Evolutionary conservation across 2,329 filamentous ascomycete species (phyloP).

Genomic region (Hymenoscyphus infarciens): DNA sequence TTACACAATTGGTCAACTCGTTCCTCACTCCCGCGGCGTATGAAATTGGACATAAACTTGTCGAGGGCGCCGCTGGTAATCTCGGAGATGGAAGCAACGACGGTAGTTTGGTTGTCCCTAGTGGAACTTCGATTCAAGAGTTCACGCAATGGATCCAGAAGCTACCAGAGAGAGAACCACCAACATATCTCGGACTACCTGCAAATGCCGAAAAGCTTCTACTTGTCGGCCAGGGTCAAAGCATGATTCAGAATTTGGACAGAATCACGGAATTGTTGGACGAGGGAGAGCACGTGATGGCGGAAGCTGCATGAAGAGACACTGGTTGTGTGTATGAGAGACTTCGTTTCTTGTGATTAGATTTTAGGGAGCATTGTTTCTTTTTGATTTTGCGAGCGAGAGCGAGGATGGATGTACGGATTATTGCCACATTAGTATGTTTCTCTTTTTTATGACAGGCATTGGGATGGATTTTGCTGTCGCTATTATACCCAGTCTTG

Average conservation of each 20-base stretch:
- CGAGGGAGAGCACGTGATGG: slow-evolving; percentile 88
- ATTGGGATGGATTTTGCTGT: slow-evolving; percentile 14
- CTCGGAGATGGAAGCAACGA: slow-evolving; percentile 43
- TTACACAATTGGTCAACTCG: slow-evolving; percentile 68
- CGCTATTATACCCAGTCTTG: slow-evolving; percentile 28
- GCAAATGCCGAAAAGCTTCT: slow-evolving; percentile 96
- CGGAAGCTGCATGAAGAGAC: slow-evolving; percentile 45
- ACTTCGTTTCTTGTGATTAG: slow-evolving; percentile 19
- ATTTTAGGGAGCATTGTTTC: slow-evolving; percentile 15
- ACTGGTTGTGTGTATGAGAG: slow-evolving; percentile 17
- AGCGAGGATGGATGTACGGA: not conserved
- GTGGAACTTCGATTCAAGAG: slow-evolving; percentile 76
- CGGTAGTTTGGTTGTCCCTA: slow-evolving; percentile 68
- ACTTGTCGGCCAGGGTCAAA: slow-evolving; percentile 80
- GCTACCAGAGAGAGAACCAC: slow-evolving; percentile 91
- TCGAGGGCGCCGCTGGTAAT: slow-evolving; percentile 53
- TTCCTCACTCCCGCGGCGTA: slow-evolving; percentile 87
- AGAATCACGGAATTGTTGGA: slow-evolving; percentile 85
- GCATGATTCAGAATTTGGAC: slow-evolving; percentile 78
- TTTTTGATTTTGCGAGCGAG: slow-evolving; percentile 1
- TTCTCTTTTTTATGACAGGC: not conserved
- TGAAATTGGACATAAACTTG: slow-evolving; percentile 86
- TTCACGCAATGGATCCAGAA: slow-evolving; percentile 90
- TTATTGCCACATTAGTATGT: slow-evolving; percentile 4
- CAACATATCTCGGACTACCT: slow-evolving; percentile 88